A percentile compares a stretch with the other conserved stretches of the same genome.
phyloP scores from a whole-genome alignment of 139 green algal genomes.

The Marvania coccoides region DNA sequence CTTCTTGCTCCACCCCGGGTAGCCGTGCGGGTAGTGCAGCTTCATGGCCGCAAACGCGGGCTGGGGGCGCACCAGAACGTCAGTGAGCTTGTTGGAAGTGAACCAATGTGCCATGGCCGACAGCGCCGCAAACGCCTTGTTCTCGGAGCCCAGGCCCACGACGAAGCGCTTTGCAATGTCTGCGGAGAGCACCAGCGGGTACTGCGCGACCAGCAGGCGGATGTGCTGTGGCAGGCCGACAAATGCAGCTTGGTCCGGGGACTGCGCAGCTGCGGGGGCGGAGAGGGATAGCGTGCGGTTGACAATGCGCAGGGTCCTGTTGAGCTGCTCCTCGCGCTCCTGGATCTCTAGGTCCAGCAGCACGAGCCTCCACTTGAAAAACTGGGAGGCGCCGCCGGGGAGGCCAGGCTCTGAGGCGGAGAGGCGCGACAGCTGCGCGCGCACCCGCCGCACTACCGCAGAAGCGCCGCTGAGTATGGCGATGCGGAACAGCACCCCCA shows the following conservation, averaged over 20 bases:
- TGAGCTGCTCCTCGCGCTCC: background rate
- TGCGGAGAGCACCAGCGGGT: background rate
- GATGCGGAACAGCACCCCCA: background rate
- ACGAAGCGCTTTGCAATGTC: constrained; percentile 18
- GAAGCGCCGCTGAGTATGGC: background rate
- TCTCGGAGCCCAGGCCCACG: background rate
- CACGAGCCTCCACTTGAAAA: background rate
- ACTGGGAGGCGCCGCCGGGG: background rate
- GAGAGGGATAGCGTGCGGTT: background rate
- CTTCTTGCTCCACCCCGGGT: constrained; percentile 12
- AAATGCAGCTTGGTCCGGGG: background rate
- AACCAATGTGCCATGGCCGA: background rate
- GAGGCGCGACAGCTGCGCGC: background rate
- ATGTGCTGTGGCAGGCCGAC: background rate
- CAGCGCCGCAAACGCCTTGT: constrained; percentile 8
- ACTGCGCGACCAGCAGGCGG: background rate
- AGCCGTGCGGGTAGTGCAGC: constrained; percentile 13
- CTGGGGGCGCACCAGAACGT: background rate
- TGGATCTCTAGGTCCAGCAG: background rate
- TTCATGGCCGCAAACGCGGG: constrained; percentile 13
- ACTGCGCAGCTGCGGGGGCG: background rate
- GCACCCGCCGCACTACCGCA: background rate
- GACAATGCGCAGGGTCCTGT: background rate
- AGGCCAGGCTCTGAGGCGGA: background rate
- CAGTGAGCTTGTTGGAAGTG: background rate